Percentiles rank a stretch among this genome's conserved stretches.
phyloP scores from a whole-genome alignment of 2,329 filamentous ascomycete genomes.

The Alternaria angustiovoidea region DNA sequence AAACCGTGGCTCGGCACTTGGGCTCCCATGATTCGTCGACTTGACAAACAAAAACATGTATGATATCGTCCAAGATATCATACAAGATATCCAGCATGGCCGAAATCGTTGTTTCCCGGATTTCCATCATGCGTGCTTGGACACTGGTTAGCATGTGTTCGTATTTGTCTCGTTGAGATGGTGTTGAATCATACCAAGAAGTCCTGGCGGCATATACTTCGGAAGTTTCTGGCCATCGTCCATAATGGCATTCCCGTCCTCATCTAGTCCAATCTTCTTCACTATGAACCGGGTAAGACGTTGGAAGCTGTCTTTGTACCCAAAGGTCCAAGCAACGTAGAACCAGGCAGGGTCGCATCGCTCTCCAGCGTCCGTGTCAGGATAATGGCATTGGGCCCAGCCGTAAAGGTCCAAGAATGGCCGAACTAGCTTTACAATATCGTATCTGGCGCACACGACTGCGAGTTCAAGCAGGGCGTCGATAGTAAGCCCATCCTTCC shows the following conservation, averaged over 20 bases:
- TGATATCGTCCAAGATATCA: constrained; percentile 12
- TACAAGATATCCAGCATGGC: constrained; percentile 11
- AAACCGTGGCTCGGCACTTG: constrained; percentile 10
- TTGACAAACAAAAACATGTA: constrained; percentile 13
- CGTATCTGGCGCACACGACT: constrained; percentile 44
- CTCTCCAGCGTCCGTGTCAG: constrained; percentile 7
- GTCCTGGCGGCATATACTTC: constrained; percentile 13
- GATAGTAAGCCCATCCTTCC: constrained; percentile 23
- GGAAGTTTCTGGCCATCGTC: constrained; percentile 6
- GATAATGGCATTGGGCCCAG: constrained; percentile 18
- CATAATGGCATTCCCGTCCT: constrained; percentile 3
- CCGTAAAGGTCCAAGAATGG: constrained; percentile 21
- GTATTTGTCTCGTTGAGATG: not conserved
- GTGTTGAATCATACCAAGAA: constrained; percentile 9
- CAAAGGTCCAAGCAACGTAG: constrained; percentile 27
- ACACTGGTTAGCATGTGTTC: not conserved
- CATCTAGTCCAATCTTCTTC: constrained; percentile 11
- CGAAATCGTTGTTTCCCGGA: constrained; percentile 10
- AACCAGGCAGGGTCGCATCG: constrained; percentile 18
- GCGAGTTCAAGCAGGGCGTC: constrained; percentile 34
- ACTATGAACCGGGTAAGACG: constrained; percentile 12
- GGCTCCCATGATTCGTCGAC: constrained; percentile 8
- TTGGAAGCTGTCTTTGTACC: constrained; percentile 23
- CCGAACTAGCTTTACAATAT: constrained; percentile 34
- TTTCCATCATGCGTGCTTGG: constrained; percentile 12